Percentiles rank a stretch among this genome's conserved stretches.
Conservation (phyloP, 148 eudicot species). For the Chenopodium suecicum region DNA sequence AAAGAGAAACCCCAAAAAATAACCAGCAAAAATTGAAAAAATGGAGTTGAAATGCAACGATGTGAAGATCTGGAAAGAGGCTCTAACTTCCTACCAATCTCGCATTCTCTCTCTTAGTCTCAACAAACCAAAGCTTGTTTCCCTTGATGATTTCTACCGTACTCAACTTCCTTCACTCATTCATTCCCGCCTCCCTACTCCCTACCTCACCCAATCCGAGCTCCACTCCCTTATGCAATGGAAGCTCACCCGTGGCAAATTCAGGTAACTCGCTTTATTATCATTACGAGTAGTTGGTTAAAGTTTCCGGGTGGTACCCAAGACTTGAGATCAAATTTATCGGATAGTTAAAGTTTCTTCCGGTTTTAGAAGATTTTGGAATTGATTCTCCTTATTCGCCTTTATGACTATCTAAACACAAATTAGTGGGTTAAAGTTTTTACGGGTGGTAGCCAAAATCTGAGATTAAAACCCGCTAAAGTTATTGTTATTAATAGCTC, state of each 20-base stretch:
- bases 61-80: slow-evolving; percentile 44
- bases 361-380: too few relatives aligned
- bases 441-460: too few relatives aligned
- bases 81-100: slow-evolving; percentile 48
- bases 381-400: too few relatives aligned
- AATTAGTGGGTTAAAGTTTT: too few relatives aligned
- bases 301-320: too few relatives aligned
- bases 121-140: slow-evolving; percentile 47
- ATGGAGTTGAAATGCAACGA: slow-evolving; percentile 52
- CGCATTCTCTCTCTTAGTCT: slow-evolving; percentile 40
- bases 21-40: background rate
- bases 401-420: too few relatives aligned
- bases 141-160: slow-evolving; percentile 69
- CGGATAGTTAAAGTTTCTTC: too few relatives aligned
- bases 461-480: too few relatives aligned
- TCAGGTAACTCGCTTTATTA: slow-evolving; percentile 36
- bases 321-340: too few relatives aligned
- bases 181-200: slow-evolving; percentile 53
- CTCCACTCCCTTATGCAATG: slow-evolving; percentile 81
- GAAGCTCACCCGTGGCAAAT: slow-evolving; percentile 93
- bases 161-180: slow-evolving; percentile 57
- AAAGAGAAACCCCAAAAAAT: background rate
- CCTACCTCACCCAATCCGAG: slow-evolving; percentile 63
- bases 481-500: too few relatives aligned
- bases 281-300: too few relatives aligned